Percentiles rank a stretch among this genome's conserved stretches.
These are phyloP conservation scores for Boletellus deceptivus DNA, from an alignment of 1,284 basidiomycete species.

Conservation along the genomic window DNA sequence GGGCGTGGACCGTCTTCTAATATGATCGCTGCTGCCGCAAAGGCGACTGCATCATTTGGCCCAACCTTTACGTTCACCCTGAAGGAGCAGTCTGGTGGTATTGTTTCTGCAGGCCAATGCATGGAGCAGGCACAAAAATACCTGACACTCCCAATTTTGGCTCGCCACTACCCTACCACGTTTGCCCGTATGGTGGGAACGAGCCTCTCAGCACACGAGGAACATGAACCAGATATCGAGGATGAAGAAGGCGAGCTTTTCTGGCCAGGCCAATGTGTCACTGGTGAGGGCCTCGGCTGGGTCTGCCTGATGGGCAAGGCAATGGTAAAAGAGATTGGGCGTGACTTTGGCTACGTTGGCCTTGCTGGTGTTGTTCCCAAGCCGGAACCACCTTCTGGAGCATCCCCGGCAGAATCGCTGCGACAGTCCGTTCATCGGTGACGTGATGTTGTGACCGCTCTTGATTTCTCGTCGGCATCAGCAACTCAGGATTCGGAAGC, in stretches of 20 bases:
- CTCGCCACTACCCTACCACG: conserved; percentile 68
- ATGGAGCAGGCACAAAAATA: conserved; percentile 50
- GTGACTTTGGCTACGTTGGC: conserved; percentile 66
- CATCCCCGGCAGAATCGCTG: conserved; percentile 29
- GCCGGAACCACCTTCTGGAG: conserved; percentile 37
- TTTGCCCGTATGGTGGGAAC: conserved; percentile 68
- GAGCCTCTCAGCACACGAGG: conserved; percentile 59
- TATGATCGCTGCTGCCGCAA: conserved; percentile 33
- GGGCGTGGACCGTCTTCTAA: conserved; percentile 27
- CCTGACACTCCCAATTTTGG: conserved; percentile 62
- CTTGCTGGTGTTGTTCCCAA: conserved; percentile 68
- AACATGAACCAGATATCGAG: conserved; percentile 75
- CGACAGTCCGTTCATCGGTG: conserved; percentile 35
- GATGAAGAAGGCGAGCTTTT: conserved; percentile 78
- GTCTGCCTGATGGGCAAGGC: conserved; percentile 76
- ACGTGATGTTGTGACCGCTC: conserved; percentile 10
- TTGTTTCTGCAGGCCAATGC: conserved; percentile 43
- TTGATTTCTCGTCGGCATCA: conserved; percentile 36
- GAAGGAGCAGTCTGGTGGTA: conserved; percentile 47
- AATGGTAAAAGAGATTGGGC: conserved; percentile 77
- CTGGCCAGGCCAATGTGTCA: conserved; percentile 69
- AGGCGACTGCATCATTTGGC: conserved; percentile 29
- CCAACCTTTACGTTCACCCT: conserved; percentile 39
- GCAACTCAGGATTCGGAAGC: conserved; percentile 24
- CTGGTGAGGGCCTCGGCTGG: conserved; percentile 75